These are phyloP conservation scores for Stemphylium vesicarium DNA, from an alignment of 2,329 filamentous ascomycete species.

Conservation along the genomic window DNA sequence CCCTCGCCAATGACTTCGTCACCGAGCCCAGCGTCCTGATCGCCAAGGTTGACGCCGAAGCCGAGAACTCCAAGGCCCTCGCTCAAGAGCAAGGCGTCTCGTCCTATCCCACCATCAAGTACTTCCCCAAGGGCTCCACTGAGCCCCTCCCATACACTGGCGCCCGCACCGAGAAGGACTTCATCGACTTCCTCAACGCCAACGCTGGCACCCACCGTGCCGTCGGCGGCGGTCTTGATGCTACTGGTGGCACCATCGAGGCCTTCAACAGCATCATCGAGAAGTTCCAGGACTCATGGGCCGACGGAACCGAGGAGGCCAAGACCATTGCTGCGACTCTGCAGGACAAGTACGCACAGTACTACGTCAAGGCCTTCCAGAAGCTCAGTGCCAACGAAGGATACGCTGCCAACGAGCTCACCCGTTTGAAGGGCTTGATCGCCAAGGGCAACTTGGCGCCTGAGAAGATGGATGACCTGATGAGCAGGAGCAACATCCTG, in stretches of 20 bases:
- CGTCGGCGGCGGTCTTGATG: slow-evolving; percentile 79
- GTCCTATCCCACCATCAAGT: slow-evolving; percentile 97
- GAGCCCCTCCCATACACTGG: slow-evolving; percentile 74
- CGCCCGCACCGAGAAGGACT: slow-evolving; percentile 75
- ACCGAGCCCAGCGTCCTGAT: slow-evolving; percentile 80
- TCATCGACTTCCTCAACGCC: slow-evolving; percentile 84
- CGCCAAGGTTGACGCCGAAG: slow-evolving; percentile 95
- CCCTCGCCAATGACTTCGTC: slow-evolving; percentile 79
- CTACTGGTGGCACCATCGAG: slow-evolving; percentile 80
- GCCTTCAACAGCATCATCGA: slow-evolving; percentile 76
- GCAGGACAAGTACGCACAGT: slow-evolving; percentile 84
- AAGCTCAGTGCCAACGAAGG: slow-evolving; percentile 80
- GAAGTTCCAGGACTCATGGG: slow-evolving; percentile 70
- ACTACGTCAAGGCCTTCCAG: slow-evolving; percentile 90
- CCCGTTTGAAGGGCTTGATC: slow-evolving; percentile 78
- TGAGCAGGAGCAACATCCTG: slow-evolving; percentile 86
- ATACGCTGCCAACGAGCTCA: slow-evolving; percentile 85
- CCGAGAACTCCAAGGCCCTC: slow-evolving; percentile 79
- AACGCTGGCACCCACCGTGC: slow-evolving; percentile 87
- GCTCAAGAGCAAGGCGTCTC: slow-evolving; percentile 77
- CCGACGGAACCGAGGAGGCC: slow-evolving; percentile 69
- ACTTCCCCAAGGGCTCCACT: slow-evolving; percentile 85
- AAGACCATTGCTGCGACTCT: slow-evolving; percentile 72
- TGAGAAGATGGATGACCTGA: slow-evolving; percentile 87
- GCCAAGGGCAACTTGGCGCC: slow-evolving; percentile 85